Conservation (phyloP, 352 stramenopile species). For the Globisporangium uncinulatum region DNA sequence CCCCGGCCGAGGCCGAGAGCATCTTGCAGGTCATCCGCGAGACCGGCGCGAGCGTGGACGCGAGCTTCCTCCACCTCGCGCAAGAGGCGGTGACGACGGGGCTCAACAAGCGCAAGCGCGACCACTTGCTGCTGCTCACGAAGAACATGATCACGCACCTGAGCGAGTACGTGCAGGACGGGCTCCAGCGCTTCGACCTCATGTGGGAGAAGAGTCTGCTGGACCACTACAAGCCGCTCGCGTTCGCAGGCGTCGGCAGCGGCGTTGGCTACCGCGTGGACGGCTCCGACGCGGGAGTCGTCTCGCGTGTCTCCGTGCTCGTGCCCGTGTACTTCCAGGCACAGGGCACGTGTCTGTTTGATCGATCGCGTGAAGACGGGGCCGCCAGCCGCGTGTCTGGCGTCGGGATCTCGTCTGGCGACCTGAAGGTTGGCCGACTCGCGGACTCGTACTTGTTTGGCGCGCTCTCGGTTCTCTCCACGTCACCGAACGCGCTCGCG, state of each 20-base stretch:
- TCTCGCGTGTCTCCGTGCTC: constrained; percentile 70
- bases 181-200: constrained; percentile 71
- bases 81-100: constrained; percentile 60
- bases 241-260: constrained; percentile 66
- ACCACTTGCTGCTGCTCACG: constrained; percentile 72
- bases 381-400: constrained; percentile 44
- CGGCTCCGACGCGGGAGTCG: constrained; percentile 35
- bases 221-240: constrained; percentile 73
- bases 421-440: constrained; percentile 58
- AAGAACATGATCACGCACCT: constrained; percentile 85
- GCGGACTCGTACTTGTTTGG: constrained; percentile 79
- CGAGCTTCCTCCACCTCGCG: constrained; percentile 58
- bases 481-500: constrained; percentile 62
- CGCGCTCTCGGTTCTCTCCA: constrained; percentile 76
- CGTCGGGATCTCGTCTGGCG: constrained; percentile 57
- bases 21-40: constrained; percentile 59
- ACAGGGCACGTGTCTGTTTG: constrained; percentile 74
- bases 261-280: constrained; percentile 69
- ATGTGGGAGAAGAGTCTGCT: constrained; percentile 84
- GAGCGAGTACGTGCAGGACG: constrained; percentile 79
- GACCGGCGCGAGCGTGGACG: constrained; percentile 41
- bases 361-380: constrained; percentile 53
- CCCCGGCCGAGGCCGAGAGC: constrained; percentile 59
- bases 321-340: constrained; percentile 77
- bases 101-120: constrained; percentile 56